Evolutionary conservation across 176 grass and related monocot genomes (phyloP), one percentile per base, ranked within the genome.

Genomic region (Tillandsia leiboldiana): DNA sequence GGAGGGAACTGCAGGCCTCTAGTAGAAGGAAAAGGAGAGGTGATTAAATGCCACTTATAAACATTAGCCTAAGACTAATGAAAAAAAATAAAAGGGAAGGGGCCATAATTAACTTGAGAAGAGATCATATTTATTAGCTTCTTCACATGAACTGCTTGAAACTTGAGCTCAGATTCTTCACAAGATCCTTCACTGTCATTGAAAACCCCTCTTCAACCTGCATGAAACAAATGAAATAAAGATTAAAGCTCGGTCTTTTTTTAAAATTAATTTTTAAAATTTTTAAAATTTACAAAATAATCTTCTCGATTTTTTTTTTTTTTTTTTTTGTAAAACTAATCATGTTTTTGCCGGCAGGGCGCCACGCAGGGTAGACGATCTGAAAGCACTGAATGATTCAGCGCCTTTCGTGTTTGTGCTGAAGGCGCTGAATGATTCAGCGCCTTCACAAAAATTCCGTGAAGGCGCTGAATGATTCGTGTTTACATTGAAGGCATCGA

Each of bases 191-290:
- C 78, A 87, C 90, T 20, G 82, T 90, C 69, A 88, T 75, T 10
- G 84, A 88, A 72, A 93, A 99, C 20, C 86, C 77, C 64, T 90
- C 90, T 9, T 86, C 82, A 74, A 91, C 78, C 90, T 99, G 90
- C 76, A 83, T 22, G 8, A 48, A 75, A 71, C 26, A 28, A 70
- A 14, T 57, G 42, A 65, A 70, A 10, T 48, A 24, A 53, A 28
- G 52, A 71, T 57, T 51, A 29, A 79, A 52, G 52, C 20, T 20
- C 20, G 20, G 0, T 20, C 0, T 20, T 20, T 20, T 20, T 20
- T 20, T 20, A 20, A 20, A 20, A n/a, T n/a, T 20, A 20, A 20
- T 20, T 0, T 20, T 20, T 20, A 0, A 20, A 20, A 20, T 0
- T 20, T 20, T 20, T 20, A 20, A 20, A 20, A 20, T 20, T 20